Evolutionary conservation across 192 early-diverging fungal genomes (phyloP).

Genomic region (Cladochytrium replicatum): DNA sequence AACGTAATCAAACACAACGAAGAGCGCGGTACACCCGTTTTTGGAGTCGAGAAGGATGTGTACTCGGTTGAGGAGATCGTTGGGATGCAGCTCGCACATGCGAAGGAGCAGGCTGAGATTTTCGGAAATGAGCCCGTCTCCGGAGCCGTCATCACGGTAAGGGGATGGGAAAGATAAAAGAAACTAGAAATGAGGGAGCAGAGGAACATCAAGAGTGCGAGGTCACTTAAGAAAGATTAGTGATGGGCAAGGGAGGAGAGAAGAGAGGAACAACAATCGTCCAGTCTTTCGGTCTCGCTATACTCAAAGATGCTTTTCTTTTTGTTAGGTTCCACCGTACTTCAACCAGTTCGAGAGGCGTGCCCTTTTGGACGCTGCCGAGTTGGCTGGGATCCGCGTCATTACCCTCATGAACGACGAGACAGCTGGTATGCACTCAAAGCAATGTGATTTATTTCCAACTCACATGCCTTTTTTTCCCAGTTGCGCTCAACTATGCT

Average conservation of each 20-base stretch:
- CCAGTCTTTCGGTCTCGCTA: constrained; percentile 1
- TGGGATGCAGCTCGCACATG: constrained; percentile 85
- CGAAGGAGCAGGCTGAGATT: constrained; percentile 70
- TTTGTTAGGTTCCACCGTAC: constrained; percentile 70
- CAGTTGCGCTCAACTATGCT: constrained; percentile 88
- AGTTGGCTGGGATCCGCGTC: constrained; percentile 75
- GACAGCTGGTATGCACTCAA: constrained; percentile 55
- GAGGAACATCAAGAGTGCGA: neutral
- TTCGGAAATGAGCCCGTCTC: constrained; percentile 64
- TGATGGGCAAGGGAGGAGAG: too few relatives aligned
- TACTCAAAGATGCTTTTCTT: neutral
- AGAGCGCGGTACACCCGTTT: constrained; percentile 16
- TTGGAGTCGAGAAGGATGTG: neutral
- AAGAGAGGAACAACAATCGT: too few relatives aligned
- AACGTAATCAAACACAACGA: constrained; percentile 58
- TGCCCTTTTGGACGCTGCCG: constrained; percentile 86
- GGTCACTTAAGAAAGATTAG: too few relatives aligned
- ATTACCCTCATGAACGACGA: constrained; percentile 86
- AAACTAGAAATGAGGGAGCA: neutral
- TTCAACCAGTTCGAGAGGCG: constrained; percentile 84
- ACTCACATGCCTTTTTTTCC: constrained; percentile 1
- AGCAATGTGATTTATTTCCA: neutral
- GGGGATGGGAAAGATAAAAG: neutral
- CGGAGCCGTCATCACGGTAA: constrained; percentile 87
- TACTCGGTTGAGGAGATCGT: constrained; percentile 82